Conservation (phyloP, 164 flowering plant genomes). For the Liquidambar formosana region DNA sequence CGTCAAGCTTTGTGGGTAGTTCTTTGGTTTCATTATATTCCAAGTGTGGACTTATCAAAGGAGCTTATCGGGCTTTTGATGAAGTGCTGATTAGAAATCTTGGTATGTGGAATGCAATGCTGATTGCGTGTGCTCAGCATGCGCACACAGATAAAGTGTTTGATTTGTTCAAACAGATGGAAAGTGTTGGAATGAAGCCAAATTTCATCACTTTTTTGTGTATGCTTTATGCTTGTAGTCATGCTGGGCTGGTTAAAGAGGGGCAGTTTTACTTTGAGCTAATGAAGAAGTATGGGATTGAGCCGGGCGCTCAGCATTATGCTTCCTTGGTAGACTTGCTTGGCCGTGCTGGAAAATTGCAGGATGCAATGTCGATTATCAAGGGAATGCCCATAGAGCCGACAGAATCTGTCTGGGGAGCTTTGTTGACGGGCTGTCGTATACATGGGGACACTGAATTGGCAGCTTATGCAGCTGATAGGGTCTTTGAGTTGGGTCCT, state of each 20-base stretch:
- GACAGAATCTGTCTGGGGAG: constrained; percentile 88
- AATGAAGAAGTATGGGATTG: constrained; percentile 67
- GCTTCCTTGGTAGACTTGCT: constrained; percentile 79
- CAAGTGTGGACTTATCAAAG: constrained; percentile 72
- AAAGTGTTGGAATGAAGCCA: constrained; percentile 51
- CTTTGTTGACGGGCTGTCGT: constrained; percentile 82
- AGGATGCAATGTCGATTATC: constrained; percentile 62
- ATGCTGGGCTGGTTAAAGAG: constrained; percentile 74
- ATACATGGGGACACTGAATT: constrained; percentile 71
- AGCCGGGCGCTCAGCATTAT: constrained; percentile 78
- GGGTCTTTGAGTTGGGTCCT: constrained; percentile 57
- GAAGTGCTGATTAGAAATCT: constrained; percentile 61
- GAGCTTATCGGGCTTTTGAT: constrained; percentile 53
- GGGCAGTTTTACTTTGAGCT: constrained; percentile 63
- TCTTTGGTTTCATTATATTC: constrained; percentile 78
- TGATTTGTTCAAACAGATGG: constrained; percentile 57
- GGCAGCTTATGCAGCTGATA: constrained; percentile 84
- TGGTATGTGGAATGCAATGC: constrained; percentile 90
- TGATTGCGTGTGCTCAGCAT: constrained; percentile 88
- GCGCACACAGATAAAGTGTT: constrained; percentile 55
- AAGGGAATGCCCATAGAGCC: constrained; percentile 74
- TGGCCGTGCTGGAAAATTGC: constrained; percentile 80
- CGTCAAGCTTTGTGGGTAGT: constrained; percentile 75
- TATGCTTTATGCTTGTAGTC: constrained; percentile 83
- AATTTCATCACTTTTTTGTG: constrained; percentile 84